Percentiles rank a stretch among this genome's conserved stretches.
Conservation (phyloP, 2,329 filamentous ascomycete species). For the Penicillium sp. region DNA sequence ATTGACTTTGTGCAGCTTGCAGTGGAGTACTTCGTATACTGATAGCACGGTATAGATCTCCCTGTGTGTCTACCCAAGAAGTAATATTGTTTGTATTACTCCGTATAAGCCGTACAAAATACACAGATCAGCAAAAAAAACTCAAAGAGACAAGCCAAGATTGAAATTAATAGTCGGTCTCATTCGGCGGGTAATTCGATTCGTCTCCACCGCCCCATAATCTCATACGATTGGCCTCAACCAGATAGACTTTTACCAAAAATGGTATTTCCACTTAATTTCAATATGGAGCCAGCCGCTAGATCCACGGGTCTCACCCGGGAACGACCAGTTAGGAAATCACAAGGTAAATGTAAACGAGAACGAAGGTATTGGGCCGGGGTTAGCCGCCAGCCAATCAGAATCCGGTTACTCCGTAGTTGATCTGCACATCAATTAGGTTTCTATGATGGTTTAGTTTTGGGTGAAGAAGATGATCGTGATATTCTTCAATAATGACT, state of each 20-base stretch:
- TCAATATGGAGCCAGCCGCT: conserved; percentile 7
- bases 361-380: not conserved
- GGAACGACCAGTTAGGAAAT: not conserved
- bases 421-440: not conserved
- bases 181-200: not conserved
- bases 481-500: not conserved
- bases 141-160: not conserved
- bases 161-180: conserved; percentile 1
- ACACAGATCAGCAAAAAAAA: not conserved
- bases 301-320: not conserved
- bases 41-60: not conserved
- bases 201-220: not conserved
- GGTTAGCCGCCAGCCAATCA: not conserved
- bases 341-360: conserved; percentile 1
- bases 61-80: not conserved
- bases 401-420: not conserved
- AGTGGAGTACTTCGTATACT: not conserved
- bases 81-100: not conserved
- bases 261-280: not conserved
- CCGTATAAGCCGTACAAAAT: not conserved
- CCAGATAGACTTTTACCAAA: conserved; percentile 15
- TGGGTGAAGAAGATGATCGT: not conserved
- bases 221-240: conserved; percentile 1
- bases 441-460: not conserved
- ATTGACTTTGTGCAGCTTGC: not conserved